A percentile compares a stretch with the other conserved stretches of the same genome.
Evolutionary conservation across 2,329 filamentous ascomycete genomes (phyloP).

Genomic region (Torrubiellomyces zombiae): DNA sequence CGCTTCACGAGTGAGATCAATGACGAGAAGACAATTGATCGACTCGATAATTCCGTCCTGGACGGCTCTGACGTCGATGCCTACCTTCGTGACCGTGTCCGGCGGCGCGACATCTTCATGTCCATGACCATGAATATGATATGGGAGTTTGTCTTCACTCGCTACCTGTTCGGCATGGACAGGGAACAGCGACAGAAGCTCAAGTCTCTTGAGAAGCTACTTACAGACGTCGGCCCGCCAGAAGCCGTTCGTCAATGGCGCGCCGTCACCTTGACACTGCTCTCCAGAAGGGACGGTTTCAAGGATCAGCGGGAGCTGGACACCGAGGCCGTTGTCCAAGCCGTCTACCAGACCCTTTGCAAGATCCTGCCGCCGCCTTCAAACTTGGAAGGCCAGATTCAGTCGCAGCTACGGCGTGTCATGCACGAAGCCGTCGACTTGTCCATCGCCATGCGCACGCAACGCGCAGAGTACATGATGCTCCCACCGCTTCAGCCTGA

Average conservation of each 20-base stretch:
- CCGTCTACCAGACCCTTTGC: constrained; percentile 63
- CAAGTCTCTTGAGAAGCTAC: constrained; percentile 83
- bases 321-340: constrained; percentile 88
- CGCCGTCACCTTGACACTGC: constrained; percentile 79
- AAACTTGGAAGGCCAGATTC: constrained; percentile 63
- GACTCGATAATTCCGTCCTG: constrained; percentile 83
- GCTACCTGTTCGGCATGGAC: constrained; percentile 98
- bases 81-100: constrained; percentile 76
- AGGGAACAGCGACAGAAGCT: constrained; percentile 94
- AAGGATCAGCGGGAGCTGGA: constrained; percentile 69
- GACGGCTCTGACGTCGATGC: constrained; percentile 86
- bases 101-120: constrained; percentile 90
- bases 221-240: constrained; percentile 72
- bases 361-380: constrained; percentile 75
- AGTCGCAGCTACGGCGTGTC: constrained; percentile 72
- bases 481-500: constrained; percentile 86
- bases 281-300: constrained; percentile 69
- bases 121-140: constrained; percentile 98
- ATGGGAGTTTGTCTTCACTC: constrained; percentile 96
- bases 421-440: constrained; percentile 78
- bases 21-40: constrained; percentile 84
- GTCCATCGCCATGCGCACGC: constrained; percentile 92
- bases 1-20: constrained; percentile 69
- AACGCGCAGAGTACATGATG: constrained; percentile 97
- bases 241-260: constrained; percentile 95